phyloP scores from a whole-genome alignment of 2,329 filamentous ascomycete species.

The Verticillium zaregamsianum region DNA sequence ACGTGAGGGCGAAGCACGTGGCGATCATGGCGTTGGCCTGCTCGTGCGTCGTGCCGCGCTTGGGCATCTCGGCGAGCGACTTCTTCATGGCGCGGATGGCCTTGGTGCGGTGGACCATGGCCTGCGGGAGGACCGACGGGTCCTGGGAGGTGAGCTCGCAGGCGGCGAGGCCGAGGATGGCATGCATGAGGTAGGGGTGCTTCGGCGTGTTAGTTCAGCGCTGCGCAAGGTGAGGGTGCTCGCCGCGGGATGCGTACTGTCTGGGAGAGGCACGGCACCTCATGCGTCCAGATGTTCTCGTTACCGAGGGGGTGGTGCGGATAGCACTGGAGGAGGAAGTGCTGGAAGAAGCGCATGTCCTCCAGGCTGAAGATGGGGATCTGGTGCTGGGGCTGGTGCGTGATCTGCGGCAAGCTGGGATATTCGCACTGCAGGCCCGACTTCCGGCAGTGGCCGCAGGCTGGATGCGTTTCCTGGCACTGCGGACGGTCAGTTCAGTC shows the following conservation, averaged over 20 bases:
- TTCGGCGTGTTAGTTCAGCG: constrained; percentile 18
- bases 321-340: constrained; percentile 58
- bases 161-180: constrained; percentile 63
- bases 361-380: constrained; percentile 56
- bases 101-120: constrained; percentile 61
- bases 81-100: constrained; percentile 60
- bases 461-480: constrained; percentile 63
- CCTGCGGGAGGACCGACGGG: constrained; percentile 47
- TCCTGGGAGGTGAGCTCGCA: constrained; percentile 55
- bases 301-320: constrained; percentile 63
- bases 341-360: constrained; percentile 67
- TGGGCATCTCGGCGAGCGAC: constrained; percentile 39
- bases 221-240: too few species aligned
- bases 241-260: constrained; percentile 34
- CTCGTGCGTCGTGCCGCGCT: constrained; percentile 36
- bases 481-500: constrained; percentile 19
- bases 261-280: constrained; percentile 64
- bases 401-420: constrained; percentile 44
- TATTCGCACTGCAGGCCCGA: constrained; percentile 61
- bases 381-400: constrained; percentile 49
- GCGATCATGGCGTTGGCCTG: constrained; percentile 57
- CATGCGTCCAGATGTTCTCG: constrained; percentile 62
- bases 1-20: constrained; percentile 55
- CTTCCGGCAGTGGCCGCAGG: constrained; percentile 60
- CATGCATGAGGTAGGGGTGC: constrained; percentile 67